Base-by-base conservation (phyloP, 1,139 yeast genomes). In the Scheffersomyces cryptocercus region DNA sequence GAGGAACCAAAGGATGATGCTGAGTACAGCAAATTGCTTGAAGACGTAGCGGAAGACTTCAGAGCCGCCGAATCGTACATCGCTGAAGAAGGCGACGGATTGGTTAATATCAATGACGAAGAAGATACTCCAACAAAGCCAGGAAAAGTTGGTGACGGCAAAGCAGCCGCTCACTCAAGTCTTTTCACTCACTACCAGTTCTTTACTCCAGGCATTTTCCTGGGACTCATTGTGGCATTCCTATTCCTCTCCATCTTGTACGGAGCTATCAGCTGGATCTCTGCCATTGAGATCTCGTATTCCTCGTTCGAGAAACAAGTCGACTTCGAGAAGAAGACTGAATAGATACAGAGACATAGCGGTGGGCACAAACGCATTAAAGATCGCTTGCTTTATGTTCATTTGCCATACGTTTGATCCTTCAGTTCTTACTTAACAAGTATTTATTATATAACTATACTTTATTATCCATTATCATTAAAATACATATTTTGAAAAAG, bases 301-400 rank as follows among this genome's bases (percentile, higher is more conserved):
- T 75, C 76, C 48, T 82, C 93, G 12, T 86, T 87, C 59, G 90
- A 84, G 45, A 84, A 81, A 65, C 85, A 81, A 51, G 74, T 80
- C 37, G 84, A 81, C 55, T 76, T 73, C 52, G 79, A 77, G 51
- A 85, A 84, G 70, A 85, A 85, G 66, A 73, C 71, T 46, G 84
- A 82, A 59, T 81, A 67, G 55, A 34, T 40, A 15, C n/a, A 14
- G 29, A 15, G 28, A 33, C 16, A 28, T 33, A 33, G 34, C 28
- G 26, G 26, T 20, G 26, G 26, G 7, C 8, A 20, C 6, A 16
- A 16, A 6, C 8, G 26, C 26, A 20, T 20, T 6, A 20, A 20
- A 20, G 26, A 20, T 20, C 26, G 26, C 8, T 6, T 20, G 26
- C 1, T 20, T 16, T 20, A 20, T 20, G 8, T 20, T 20, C 7